Evolutionary conservation across 805 yeast species (phyloP), one percentile per base, ranked within the genome.

Genomic region (Myxozyma lipomycoides): DNA sequence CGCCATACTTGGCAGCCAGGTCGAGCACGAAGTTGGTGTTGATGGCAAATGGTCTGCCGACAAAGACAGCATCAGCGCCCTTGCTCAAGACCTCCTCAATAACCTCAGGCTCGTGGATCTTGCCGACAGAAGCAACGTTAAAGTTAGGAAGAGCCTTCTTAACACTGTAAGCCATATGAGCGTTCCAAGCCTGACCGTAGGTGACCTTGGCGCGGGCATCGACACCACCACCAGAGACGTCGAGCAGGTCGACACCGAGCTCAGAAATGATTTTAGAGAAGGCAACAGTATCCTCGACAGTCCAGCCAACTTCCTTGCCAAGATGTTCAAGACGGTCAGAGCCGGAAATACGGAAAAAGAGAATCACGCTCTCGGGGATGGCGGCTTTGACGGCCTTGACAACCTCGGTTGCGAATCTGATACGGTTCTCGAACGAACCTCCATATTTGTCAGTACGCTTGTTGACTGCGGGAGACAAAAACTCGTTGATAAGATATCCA

Each of bases 391-490:
- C 61, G n/a, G 70, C 73, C 40, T 72, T 76, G 45, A 78, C 64
- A 18, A 76, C 61, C 56, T 82, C 83, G 26, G 75, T 56, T 7
- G 74, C 56, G 46, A 82, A 70, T 40, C 81, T 67, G 7, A 70
- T 69, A 56, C 86, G 73, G 65, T 80, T 80, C 60, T 79, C 84
- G 46, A 80, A 69, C 1, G 76, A 67, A 4, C 86, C 86, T 41
- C 86, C 87, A 57, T 81, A 83, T 56, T 75, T 70, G 61, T 83
- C 88, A 1, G 76, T 75, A 62, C 88, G 73, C 51, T 69, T 63
- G 65, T 83, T 81, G 25, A 76, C 65, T 39, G 62, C 58, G 1
- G 68, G 65, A 30, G 77, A 72, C 46, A 78, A 59, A 58, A 83
- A 81, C 59, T 74, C 71, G 60, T 72, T 69, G 32, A 76, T 52